Evolutionary conservation across 805 yeast genomes (phyloP).

Genomic region (Blastobotrys robertii): DNA sequence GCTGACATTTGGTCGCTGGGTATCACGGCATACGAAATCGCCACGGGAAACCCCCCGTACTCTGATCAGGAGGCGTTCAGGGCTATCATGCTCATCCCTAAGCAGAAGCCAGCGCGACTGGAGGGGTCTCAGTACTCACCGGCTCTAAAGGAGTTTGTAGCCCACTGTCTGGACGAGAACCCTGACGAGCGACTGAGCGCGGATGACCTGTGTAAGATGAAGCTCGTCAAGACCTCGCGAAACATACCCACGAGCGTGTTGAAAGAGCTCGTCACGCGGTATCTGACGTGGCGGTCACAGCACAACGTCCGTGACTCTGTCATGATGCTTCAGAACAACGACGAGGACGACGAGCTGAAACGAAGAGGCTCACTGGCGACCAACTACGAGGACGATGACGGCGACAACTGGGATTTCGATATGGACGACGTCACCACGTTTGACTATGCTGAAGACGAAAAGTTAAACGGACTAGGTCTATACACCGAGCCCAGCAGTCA

Average conservation of each 20-base stretch:
- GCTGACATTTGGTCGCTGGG: conserved; percentile 99
- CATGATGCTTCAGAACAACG: conserved; percentile 22
- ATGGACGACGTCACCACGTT: conserved; percentile 28
- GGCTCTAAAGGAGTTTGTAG: conserved; percentile 74
- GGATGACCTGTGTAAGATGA: conserved; percentile 68
- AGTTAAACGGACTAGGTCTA: not conserved
- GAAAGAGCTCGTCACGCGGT: conserved; percentile 58
- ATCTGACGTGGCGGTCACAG: conserved; percentile 47
- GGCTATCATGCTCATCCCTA: conserved; percentile 90
- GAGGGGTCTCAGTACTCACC: conserved; percentile 82
- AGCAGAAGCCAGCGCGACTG: conserved; percentile 86
- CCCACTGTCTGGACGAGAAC: conserved; percentile 86
- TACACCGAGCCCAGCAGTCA: not conserved
- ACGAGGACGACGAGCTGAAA: conserved; percentile 12
- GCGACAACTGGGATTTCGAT: conserved; percentile 74
- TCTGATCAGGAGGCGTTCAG: conserved; percentile 90
- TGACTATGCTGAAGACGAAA: not conserved
- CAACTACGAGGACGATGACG: conserved; percentile 8
- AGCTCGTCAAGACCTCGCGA: conserved; percentile 56
- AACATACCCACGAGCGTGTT: conserved; percentile 49
- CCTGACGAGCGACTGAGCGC: conserved; percentile 84
- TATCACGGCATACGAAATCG: conserved; percentile 85
- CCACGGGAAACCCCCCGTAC: conserved; percentile 96
- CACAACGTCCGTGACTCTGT: conserved; percentile 34
- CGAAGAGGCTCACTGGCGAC: not conserved